A percentile compares a stretch with the other conserved stretches of the same genome.
Conservation (phyloP, 2,329 filamentous ascomycete species). For the Parastagonospora nodorum region DNA sequence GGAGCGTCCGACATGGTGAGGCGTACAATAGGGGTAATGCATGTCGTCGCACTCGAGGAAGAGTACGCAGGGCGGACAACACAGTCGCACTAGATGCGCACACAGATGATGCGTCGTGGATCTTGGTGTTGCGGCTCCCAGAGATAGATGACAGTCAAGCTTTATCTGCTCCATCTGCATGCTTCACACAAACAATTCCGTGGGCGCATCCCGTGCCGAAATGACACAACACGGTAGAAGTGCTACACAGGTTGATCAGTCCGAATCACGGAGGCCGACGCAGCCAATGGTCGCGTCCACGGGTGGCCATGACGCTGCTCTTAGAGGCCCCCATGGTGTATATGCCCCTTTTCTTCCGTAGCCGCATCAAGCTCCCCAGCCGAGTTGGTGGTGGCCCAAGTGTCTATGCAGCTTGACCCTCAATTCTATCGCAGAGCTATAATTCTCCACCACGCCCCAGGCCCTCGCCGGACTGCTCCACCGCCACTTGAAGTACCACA, state of each 20-base stretch:
- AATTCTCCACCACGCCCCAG: slow-evolving; percentile 28
- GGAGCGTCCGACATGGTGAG: background rate
- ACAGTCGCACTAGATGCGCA: slow-evolving; percentile 24
- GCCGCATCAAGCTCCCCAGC: slow-evolving; percentile 12
- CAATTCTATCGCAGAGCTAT: slow-evolving; percentile 32
- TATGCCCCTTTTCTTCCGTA: slow-evolving; percentile 31
- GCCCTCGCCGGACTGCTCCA: slow-evolving; percentile 21
- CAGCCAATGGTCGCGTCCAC: slow-evolving; percentile 32
- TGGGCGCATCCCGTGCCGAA: background rate
- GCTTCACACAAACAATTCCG: background rate
- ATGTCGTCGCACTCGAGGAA: slow-evolving; percentile 15
- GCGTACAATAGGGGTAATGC: slow-evolving; percentile 26
- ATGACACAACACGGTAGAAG: background rate
- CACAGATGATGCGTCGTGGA: slow-evolving; percentile 17
- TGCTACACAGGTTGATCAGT: slow-evolving; percentile 1
- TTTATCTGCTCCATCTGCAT: slow-evolving; percentile 10
- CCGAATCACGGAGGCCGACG: slow-evolving; percentile 1
- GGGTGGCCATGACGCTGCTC: slow-evolving; percentile 11
- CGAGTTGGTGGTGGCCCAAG: slow-evolving; percentile 1
- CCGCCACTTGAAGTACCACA: slow-evolving; percentile 14
- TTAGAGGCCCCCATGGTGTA: background rate
- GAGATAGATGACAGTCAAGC: slow-evolving; percentile 10
- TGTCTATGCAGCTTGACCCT: slow-evolving; percentile 11
- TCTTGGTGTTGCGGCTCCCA: slow-evolving; percentile 13
- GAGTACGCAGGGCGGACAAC: slow-evolving; percentile 11